Percentiles rank a stretch among this genome's conserved stretches.
Evolutionary conservation across 1,139 yeast genomes (phyloP).

Genomic region (Kodamaea arcana): DNA sequence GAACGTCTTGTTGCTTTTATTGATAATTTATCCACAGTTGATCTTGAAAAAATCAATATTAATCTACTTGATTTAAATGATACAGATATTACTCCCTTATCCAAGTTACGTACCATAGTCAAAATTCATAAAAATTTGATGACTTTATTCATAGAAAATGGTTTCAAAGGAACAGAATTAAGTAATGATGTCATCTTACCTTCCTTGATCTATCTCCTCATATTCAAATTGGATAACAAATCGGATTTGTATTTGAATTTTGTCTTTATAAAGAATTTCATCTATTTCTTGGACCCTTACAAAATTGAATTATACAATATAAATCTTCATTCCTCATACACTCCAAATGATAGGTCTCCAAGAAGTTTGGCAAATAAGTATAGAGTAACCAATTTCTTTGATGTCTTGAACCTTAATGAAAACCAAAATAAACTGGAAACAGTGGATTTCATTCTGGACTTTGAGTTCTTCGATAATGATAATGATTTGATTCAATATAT

Average conservation of each 20-base stretch:
- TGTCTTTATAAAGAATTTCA: conserved; percentile 35
- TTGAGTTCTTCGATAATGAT: conserved; percentile 28
- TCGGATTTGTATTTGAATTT: conserved; percentile 35
- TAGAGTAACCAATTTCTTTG: conserved; percentile 21
- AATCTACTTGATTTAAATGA: conserved; percentile 15
- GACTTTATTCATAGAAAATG: conserved; percentile 15
- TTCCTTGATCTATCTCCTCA: conserved; percentile 33
- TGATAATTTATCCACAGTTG: conserved; percentile 13
- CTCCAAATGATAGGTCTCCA: conserved; percentile 18
- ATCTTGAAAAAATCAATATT: conserved; percentile 8
- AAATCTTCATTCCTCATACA: conserved; percentile 14
- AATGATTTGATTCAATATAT: conserved; percentile 27
- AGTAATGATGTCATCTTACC: conserved; percentile 42
- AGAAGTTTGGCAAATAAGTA: conserved; percentile 13
- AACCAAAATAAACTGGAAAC: conserved; percentile 1
- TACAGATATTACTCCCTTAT: conserved; percentile 27
- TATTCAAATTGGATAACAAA: conserved; percentile 19
- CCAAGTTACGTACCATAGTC: conserved; percentile 29
- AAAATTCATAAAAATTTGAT: conserved; percentile 31
- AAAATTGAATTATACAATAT: conserved; percentile 19
- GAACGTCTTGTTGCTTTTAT: conserved; percentile 17
- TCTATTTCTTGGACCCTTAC: conserved; percentile 32
- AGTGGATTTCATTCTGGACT: conserved; percentile 10
- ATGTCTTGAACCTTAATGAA: conserved; percentile 30
- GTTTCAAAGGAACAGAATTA: conserved; percentile 19